Base-by-base conservation (phyloP, 1,284 basidiomycete species). In the Sanghuangporus sanghuang region DNA sequence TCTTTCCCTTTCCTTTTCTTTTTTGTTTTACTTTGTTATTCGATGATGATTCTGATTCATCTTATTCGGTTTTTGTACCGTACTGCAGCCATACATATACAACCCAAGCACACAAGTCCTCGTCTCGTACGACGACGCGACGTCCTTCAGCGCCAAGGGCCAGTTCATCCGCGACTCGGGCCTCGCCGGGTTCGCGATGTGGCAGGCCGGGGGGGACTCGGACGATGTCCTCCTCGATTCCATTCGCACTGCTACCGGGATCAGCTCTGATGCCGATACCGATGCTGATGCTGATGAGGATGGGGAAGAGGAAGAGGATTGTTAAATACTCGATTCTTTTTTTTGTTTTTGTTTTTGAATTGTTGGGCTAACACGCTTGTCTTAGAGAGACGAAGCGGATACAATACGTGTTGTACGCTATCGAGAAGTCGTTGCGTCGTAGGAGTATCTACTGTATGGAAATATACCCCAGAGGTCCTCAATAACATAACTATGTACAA, bases 181-280 rank as follows among this genome's bases (percentile, higher is more conserved):
- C 8, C 75, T 90, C 21, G 78, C 72, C 42, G 87, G 87, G 9
- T 88, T 85, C 67, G 79, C 85, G 16, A 79, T 87, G 74, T 89
- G 85, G 79, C 83, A 89, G 70, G 78, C 81, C 39, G 84, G 80
- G 55, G 84, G 85, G 11, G 87, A 89, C 73, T 80, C 75, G 65
- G 71, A 83, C 35, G 79, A 85, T 70, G 77, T 81, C 36, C 77
- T 90, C 32, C 71, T 88, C 57, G 74, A 83, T 68, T 77, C 86
- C 16, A 85, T 89, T 68, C 53, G 53, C 53, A 16, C 21, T 14
- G 53, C 53, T n/a, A 36, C 4, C n/a, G 32, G 48, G 50, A 7
- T 46, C 5, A n/a, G 16, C 16, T 7, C 16, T 14, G 16, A n/a
- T 18, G 16, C 16, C 5, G 21, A 46, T 18, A 2, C 21, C n/a